Evolutionary conservation across 257 asterid genomes (phyloP).

Genomic region (Fraxinus excelsior): DNA sequence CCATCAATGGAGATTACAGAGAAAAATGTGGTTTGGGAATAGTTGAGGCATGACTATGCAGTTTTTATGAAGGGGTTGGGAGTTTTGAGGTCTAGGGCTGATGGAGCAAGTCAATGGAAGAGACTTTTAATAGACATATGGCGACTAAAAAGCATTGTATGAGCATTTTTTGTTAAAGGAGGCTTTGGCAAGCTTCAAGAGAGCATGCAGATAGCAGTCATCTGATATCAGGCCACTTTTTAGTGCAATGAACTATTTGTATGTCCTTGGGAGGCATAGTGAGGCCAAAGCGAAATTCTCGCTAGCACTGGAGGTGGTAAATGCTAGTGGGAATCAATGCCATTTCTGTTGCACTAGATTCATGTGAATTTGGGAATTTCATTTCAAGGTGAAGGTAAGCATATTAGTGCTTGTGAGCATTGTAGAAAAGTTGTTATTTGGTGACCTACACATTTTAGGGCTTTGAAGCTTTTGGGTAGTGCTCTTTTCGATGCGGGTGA

Average conservation of each 20-base stretch:
- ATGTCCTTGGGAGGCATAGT: conserved; percentile 60
- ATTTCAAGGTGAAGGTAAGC: conserved; percentile 96
- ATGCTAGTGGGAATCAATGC: conserved; percentile 93
- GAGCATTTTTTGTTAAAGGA: conserved; percentile 73
- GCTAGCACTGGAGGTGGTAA: conserved; percentile 86
- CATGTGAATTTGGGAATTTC: conserved; percentile 96
- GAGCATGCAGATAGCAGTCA: conserved; percentile 85
- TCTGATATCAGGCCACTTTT: conserved; percentile 94
- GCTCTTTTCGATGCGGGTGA: conserved; percentile 97
- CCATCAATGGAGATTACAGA: conserved; percentile 67
- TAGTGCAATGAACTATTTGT: conserved; percentile 82
- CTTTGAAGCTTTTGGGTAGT: conserved; percentile 95
- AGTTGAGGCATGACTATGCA: conserved; percentile 65
- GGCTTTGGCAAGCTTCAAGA: conserved; percentile 85
- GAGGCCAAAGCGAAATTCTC: conserved; percentile 86
- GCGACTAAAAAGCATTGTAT: too few relatives aligned
- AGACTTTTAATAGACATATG: too few relatives aligned
- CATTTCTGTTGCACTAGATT: conserved; percentile 91
- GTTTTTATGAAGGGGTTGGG: conserved; percentile 82
- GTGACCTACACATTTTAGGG: conserved; percentile 96
- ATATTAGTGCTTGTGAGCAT: conserved; percentile 95
- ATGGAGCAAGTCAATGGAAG: conserved; percentile 78
- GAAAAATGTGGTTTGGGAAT: conserved; percentile 80
- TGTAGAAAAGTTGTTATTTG: conserved; percentile 96
- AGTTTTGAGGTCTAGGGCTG: conserved; percentile 86